phyloP scores from a whole-genome alignment of 2,329 filamentous ascomycete genomes.

The Alternaria solani region DNA sequence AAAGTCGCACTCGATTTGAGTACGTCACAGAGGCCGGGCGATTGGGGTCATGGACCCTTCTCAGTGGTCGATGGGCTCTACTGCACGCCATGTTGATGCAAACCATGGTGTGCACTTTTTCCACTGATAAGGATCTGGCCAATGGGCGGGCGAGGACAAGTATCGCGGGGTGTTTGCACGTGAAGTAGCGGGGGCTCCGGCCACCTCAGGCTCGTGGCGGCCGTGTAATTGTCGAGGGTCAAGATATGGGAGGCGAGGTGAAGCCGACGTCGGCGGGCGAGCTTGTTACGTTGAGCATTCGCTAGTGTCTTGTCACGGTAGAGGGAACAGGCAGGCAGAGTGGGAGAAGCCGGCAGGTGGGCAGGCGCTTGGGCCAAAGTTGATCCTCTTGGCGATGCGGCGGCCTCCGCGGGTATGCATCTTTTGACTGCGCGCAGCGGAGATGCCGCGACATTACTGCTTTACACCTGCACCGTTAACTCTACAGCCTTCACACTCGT shows the following conservation, averaged over 20 bases:
- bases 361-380: not conserved
- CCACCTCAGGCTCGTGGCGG: slow-evolving; percentile 21
- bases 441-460: slow-evolving; percentile 9
- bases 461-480: not conserved
- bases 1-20: slow-evolving; percentile 56
- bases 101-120: slow-evolving; percentile 44
- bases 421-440: slow-evolving; percentile 8
- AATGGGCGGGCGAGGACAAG: slow-evolving; percentile 29
- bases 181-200: slow-evolving; percentile 33
- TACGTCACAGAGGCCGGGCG: slow-evolving; percentile 72
- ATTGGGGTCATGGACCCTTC: slow-evolving; percentile 70
- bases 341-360: slow-evolving; percentile 17
- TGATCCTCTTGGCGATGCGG: slow-evolving; percentile 4
- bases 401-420: slow-evolving; percentile 5
- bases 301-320: slow-evolving; percentile 10
- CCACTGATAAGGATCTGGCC: slow-evolving; percentile 46
- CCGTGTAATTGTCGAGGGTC: slow-evolving; percentile 41
- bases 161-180: slow-evolving; percentile 34
- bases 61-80: slow-evolving; percentile 38
- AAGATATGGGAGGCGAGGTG: slow-evolving; percentile 23
- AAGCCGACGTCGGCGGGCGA: slow-evolving; percentile 25
- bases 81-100: slow-evolving; percentile 32
- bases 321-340: slow-evolving; percentile 3
- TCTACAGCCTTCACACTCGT: not conserved
- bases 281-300: slow-evolving; percentile 33